A percentile compares a stretch with the other conserved stretches of the same genome.
Evolutionary conservation across 2,329 filamentous ascomycete species (phyloP).

Genomic region (Orbilia oligospora): DNA sequence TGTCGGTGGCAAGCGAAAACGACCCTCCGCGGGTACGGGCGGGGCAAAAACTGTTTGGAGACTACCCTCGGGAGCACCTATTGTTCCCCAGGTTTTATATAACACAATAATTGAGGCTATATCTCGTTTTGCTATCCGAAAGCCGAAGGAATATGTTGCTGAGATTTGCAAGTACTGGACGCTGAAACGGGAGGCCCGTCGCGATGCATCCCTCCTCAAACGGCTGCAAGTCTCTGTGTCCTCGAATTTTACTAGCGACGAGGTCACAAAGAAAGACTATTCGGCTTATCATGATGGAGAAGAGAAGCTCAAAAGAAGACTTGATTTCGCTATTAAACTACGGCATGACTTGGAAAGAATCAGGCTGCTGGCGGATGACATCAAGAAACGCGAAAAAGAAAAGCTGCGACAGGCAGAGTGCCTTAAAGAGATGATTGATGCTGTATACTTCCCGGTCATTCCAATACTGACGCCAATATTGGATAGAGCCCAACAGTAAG

Average conservation of each 20-base stretch:
- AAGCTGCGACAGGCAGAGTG: slow-evolving; percentile 84
- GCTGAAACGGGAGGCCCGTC: slow-evolving; percentile 89
- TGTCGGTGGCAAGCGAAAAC: slow-evolving; percentile 75
- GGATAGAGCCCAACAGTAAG: slow-evolving; percentile 85
- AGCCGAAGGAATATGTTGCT: slow-evolving; percentile 90
- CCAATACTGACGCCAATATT: slow-evolving; percentile 82
- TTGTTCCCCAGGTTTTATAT: slow-evolving; percentile 90
- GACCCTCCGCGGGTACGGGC: slow-evolving; percentile 68
- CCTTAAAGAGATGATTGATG: slow-evolving; percentile 84
- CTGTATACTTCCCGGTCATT: slow-evolving; percentile 90
- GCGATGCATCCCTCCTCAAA: slow-evolving; percentile 92
- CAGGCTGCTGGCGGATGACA: slow-evolving; percentile 74
- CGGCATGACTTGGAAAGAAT: slow-evolving; percentile 83
- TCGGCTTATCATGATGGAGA: slow-evolving; percentile 90
- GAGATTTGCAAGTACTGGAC: slow-evolving; percentile 99
- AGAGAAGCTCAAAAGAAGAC: slow-evolving; percentile 81
- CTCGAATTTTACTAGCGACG: slow-evolving; percentile 91
- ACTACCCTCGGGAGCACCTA: slow-evolving; percentile 91
- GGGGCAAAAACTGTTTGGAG: slow-evolving; percentile 80
- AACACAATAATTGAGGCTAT: slow-evolving; percentile 87
- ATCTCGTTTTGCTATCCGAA: slow-evolving; percentile 84
- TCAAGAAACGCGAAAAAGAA: slow-evolving; percentile 81
- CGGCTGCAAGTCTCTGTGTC: slow-evolving; percentile 89
- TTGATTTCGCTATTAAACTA: slow-evolving; percentile 86
- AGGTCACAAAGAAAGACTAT: slow-evolving; percentile 94